Evolutionary conservation across 2,329 filamentous ascomycete species (phyloP), one percentile per base, ranked within the genome.

Genomic region (Botryotinia globosa): DNA sequence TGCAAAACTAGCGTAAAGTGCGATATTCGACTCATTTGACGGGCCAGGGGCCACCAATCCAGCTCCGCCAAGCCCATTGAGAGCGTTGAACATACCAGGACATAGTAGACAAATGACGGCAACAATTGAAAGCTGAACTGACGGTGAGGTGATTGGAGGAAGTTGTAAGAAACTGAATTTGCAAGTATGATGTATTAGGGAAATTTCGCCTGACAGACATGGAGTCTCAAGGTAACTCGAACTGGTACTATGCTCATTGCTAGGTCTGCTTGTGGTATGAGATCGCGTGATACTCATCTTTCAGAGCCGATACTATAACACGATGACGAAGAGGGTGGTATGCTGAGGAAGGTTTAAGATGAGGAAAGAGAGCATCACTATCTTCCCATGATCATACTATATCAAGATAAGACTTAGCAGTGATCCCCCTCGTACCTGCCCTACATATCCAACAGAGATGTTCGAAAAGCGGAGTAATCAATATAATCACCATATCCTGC

Each of bases 21-120:
- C 84, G 10, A 82, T 82, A 62, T 78, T 79, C 10, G 76, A 73
- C 29, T 74, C 73, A 81, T 91, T 90, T 78, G 87, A 85, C 72
- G 87, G 66, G n/a, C 45, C 69, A 22, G 83, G 76, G 77, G 88
- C 83, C 76, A 89, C 81, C 76, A 87, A 86, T 51, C 89, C 90
- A 79, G 84, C 89, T 72, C 88, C 90, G 71, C 90, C 90, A 51
- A 92, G 84, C 74, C 90, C 90, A 72, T 83, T 84, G 73, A 92
- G 83, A 37, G 90, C 88, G 78, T 91, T 91, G 84, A 87, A 92
- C 88, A 92, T 91, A 77, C 90, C 90, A 0, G 90, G 90, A 78
- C 90, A 91, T 74, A 92, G 80, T 84, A 92, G 91, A 79, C 88
- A 91, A 69, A 91, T 88, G 73, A 90, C 83, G 29, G 89, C 85